phyloP scores from a whole-genome alignment of 192 early-diverging fungal genomes.

The Thamnidium elegans region DNA sequence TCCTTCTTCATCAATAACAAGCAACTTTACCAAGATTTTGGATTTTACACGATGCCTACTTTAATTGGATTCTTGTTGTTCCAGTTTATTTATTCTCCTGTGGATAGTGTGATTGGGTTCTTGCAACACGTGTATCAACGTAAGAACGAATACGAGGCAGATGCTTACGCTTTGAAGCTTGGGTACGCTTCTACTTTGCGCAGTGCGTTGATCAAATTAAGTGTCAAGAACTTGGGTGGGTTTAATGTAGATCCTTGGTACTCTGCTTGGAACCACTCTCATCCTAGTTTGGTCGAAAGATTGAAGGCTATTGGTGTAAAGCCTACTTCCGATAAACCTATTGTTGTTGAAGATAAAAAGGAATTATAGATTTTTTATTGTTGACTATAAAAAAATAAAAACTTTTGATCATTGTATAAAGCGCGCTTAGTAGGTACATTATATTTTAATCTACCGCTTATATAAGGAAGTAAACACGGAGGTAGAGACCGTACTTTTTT shows the following conservation, averaged over 20 bases:
- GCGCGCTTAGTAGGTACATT: too few relatives aligned
- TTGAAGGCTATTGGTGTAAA: slow-evolving; percentile 55
- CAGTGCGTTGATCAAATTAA: slow-evolving; percentile 83
- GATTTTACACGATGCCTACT: slow-evolving; percentile 71
- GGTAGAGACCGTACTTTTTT: too few relatives aligned
- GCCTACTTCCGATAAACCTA: slow-evolving; percentile 24
- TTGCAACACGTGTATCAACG: slow-evolving; percentile 77
- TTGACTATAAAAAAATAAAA: too few relatives aligned
- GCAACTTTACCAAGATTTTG: slow-evolving; percentile 83
- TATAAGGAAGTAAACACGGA: too few relatives aligned
- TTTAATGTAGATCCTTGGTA: slow-evolving; percentile 86
- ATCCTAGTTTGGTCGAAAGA: slow-evolving; percentile 90
- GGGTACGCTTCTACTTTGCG: slow-evolving; percentile 73
- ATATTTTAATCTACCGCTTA: too few relatives aligned
- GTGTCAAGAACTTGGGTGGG: slow-evolving; percentile 84
- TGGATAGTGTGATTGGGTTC: slow-evolving; percentile 75
- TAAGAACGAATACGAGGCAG: slow-evolving; percentile 91
- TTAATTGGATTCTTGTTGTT: slow-evolving; percentile 92
- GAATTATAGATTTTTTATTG: not conserved
- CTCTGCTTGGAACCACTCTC: slow-evolving; percentile 88
- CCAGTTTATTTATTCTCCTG: slow-evolving; percentile 79
- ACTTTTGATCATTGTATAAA: too few relatives aligned
- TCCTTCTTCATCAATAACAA: slow-evolving; percentile 70
- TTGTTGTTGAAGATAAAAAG: slow-evolving; percentile 6
- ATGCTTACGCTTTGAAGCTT: slow-evolving; percentile 81